Conservation (phyloP, 352 stramenopile genomes). For the Sclerospora graminicola region DNA sequence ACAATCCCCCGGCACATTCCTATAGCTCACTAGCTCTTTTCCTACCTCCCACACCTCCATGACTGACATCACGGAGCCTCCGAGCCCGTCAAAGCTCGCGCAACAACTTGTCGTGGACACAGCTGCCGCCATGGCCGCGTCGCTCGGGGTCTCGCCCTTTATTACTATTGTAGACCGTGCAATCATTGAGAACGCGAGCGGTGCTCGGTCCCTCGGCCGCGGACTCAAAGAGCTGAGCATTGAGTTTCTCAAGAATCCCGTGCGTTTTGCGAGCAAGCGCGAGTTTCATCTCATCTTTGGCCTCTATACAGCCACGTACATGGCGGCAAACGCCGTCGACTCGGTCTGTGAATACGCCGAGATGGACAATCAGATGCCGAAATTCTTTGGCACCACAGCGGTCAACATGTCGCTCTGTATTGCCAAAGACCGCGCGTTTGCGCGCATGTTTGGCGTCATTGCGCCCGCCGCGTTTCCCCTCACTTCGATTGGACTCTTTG, state of each 20-base stretch:
- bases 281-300: slow-evolving; percentile 87
- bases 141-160: slow-evolving; percentile 72
- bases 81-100: slow-evolving; percentile 18
- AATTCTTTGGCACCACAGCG: slow-evolving; percentile 80
- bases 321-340: slow-evolving; percentile 78
- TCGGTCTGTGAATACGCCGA: slow-evolving; percentile 74
- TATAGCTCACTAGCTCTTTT: too few relatives aligned
- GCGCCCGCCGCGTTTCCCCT: slow-evolving; percentile 65
- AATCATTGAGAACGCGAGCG: slow-evolving; percentile 86
- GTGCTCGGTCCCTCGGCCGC: slow-evolving; percentile 44
- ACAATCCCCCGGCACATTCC: too few relatives aligned
- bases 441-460: slow-evolving; percentile 86
- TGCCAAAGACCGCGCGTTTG: slow-evolving; percentile 87
- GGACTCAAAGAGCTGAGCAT: slow-evolving; percentile 53
- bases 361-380: slow-evolving; percentile 73
- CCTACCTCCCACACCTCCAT: neutral
- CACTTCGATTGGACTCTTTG: slow-evolving; percentile 78
- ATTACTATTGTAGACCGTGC: slow-evolving; percentile 85
- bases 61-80: neutral
- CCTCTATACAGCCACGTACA: slow-evolving; percentile 86
- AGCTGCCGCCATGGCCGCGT: slow-evolving; percentile 47
- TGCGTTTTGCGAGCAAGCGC: slow-evolving; percentile 75
- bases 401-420: slow-evolving; percentile 90
- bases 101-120: slow-evolving; percentile 53
- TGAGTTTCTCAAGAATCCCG: slow-evolving; percentile 50